Evolutionary conservation across 345 rosid genomes (phyloP).

Genomic region (Adansonia digitata): DNA sequence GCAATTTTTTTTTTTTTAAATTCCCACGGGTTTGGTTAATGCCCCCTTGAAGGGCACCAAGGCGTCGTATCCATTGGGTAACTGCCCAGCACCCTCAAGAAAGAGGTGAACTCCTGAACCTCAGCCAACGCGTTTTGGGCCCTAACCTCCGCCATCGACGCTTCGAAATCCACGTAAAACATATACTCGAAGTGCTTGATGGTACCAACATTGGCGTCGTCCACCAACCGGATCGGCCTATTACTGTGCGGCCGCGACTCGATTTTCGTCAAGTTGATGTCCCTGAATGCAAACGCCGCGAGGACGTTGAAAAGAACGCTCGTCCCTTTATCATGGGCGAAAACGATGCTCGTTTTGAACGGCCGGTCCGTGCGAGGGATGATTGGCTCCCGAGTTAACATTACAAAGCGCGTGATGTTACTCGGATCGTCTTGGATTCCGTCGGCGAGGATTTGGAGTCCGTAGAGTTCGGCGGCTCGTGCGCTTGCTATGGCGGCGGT

Average conservation of each 20-base stretch:
- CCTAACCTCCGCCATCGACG: constrained; percentile 88
- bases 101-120: constrained; percentile 97
- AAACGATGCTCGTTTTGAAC: constrained; percentile 94
- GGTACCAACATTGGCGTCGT: constrained; percentile 72
- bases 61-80: constrained; percentile 99
- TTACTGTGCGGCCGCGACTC: constrained; percentile 91
- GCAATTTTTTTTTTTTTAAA: not conserved
- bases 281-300: constrained; percentile 84
- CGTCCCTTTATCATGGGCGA: constrained; percentile 94
- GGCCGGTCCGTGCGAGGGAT: constrained; percentile 94
- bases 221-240: constrained; percentile 69
- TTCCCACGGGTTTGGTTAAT: constrained; percentile 9
- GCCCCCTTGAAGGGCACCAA: constrained; percentile 59
- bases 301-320: constrained; percentile 88
- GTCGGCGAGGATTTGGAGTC: constrained; percentile 63
- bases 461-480: constrained; percentile 90
- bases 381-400: constrained; percentile 94
- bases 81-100: constrained; percentile 90
- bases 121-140: constrained; percentile 94
- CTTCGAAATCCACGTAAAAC: constrained; percentile 91
- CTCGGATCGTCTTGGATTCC: constrained; percentile 90
- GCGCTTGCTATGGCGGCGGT: constrained; percentile 93
- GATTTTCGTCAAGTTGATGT: constrained; percentile 85
- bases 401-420: constrained; percentile 87
- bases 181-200: constrained; percentile 88